Evolutionary conservation across 495 filamentous ascomycete species (phyloP).

Genomic region (Podospora conica): DNA sequence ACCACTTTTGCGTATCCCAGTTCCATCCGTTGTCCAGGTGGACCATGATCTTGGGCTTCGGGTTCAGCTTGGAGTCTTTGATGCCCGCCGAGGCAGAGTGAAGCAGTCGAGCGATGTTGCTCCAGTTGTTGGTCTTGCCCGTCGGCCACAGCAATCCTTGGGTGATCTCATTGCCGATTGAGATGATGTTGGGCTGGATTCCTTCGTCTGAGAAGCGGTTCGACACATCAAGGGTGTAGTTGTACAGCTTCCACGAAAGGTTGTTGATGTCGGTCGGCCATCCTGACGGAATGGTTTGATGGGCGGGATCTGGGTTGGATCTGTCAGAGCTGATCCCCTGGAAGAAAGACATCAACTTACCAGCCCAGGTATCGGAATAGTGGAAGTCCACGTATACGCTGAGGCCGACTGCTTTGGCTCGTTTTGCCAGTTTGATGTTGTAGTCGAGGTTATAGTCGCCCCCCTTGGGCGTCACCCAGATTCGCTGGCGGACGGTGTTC

Average conservation of each 20-base stretch:
- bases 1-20: constrained; percentile 57
- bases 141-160: constrained; percentile 59
- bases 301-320: constrained; percentile 23
- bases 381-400: constrained; percentile 65
- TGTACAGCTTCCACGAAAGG: constrained; percentile 56
- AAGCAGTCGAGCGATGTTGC: constrained; percentile 55
- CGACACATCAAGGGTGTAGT: constrained; percentile 56
- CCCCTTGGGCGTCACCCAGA: constrained; percentile 65
- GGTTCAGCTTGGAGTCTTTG: constrained; percentile 51
- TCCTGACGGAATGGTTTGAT: constrained; percentile 50
- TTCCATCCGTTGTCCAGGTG: constrained; percentile 68
- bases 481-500: constrained; percentile 64
- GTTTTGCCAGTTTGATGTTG: constrained; percentile 58
- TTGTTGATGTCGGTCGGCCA: constrained; percentile 55
- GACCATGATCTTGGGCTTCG: constrained; percentile 59
- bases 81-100: constrained; percentile 57
- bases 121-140: constrained; percentile 45
- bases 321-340: background rate
- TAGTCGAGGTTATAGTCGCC: constrained; percentile 64
- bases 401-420: constrained; percentile 59
- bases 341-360: background rate
- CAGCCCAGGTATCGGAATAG: constrained; percentile 59
- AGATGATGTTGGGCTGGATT: constrained; percentile 55
- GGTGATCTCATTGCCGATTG: constrained; percentile 66
- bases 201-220: constrained; percentile 52